Evolutionary conservation across 768 basidiomycete species (phyloP), one percentile per base, ranked within the genome.

Genomic region (Mycena maculata): DNA sequence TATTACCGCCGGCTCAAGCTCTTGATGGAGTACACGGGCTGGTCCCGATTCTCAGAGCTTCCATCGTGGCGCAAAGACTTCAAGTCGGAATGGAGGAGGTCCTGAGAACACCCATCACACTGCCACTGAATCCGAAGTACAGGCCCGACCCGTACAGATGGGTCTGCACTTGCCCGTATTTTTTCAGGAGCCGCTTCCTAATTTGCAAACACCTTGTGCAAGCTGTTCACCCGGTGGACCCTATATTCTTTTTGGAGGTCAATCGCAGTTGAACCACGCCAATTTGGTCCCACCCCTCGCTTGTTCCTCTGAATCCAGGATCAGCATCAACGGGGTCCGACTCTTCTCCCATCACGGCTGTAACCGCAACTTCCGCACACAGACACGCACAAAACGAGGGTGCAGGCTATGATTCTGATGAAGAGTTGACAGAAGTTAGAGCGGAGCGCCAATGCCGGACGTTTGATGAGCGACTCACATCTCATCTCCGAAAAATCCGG

Each of bases 161-260:
- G 74, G 64, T 41, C 2, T 55, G 36, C 41, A 71, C 67, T 41
- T 74, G 73, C 49, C 70, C 59, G 2, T 28, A 33, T 27, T 68
- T 72, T 31, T 50, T 50, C 25, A 73, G 45, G 45, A 71, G 67
- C 50, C 53, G 58, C 7, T 74, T 74, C 25, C 59, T 74, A 25
- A 3, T 73, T 8, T 73, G 73, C 45, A 74, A 74, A 33, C 73
- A 73, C 36, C 70, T 74, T 9, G 61, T 73, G 1, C 72, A 73
- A 61, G 31, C 8, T 11, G 57, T 65, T 7, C 57, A 73, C 11
- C 58, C 58, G 2, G 69, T 73, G 27, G 27, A 30, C 20, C 67
- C 70, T 12, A 10, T 33, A 9, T 74, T 74, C 42, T 74, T 71
- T 48, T 64, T 74, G 3, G 54, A 74, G 38, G 73, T 68, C 0